Evolutionary conservation across 805 yeast genomes (phyloP), one percentile per base, ranked within the genome.

Genomic region (Candida jianshihensis): DNA sequence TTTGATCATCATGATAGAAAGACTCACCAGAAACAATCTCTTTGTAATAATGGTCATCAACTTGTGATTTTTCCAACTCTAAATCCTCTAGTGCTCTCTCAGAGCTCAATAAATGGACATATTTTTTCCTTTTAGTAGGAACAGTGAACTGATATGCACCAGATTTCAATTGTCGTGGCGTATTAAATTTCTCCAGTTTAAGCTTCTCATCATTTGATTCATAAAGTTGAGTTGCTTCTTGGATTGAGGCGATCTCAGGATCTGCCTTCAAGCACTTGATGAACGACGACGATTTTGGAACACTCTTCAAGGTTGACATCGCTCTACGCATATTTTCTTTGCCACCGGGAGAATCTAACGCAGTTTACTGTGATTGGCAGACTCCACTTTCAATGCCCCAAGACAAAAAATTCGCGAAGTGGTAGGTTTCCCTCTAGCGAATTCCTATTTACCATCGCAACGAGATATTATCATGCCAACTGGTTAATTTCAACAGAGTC

Each of bases 61-160:
- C 48, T 29, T 68, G 75, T 6, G 36, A 28, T 1, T 26, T 24
- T 11, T 56, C 61, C 8, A 89, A 56, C 0, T 81, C 81, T 19
- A 90, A 61, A 43, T 81, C 86, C 1, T 52, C 49, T 29, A 86
- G 49, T 0, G 94, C 92, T 0, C 60, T 59, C 0, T 67, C 68
- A 16, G 89, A 78, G 0, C 78, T 71, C 13, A 80, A 59, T 18
- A 87, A 48, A 40, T 76, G 73, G 46, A 62, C 57, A 51, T 77
- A 70, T 47, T 63, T 61, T 39, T 70, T 66, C 41, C 89, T 58
- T 21, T 48, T 49, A 30, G 77, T 83, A 0, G 98, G 97, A 2
- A 70, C 47, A 1, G 82, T 70, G 70, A 75, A 90, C 2, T 92
- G 75, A 54, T 70, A 90, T 19, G 78, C 77, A 4, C 95, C 94